Conservation (phyloP, 768 basidiomycete species). For the Tephrocybe sp. region DNA sequence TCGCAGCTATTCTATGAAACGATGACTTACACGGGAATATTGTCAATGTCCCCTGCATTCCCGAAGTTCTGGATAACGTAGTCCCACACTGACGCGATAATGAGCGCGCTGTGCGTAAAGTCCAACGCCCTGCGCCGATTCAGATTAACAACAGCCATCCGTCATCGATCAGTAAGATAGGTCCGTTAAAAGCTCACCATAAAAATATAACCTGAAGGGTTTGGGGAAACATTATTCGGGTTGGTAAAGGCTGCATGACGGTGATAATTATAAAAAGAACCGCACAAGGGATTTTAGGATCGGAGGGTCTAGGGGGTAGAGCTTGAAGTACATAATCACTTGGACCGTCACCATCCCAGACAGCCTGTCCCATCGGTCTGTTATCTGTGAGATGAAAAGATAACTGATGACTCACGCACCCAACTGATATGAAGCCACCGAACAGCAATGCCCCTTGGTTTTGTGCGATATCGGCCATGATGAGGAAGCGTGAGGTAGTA, state of each 20-base stretch:
- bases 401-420: constrained; percentile 20
- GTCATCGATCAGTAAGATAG: too few species aligned
- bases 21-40: constrained; percentile 21
- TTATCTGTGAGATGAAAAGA: not conserved
- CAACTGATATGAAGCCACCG: constrained; percentile 33
- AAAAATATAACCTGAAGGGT: constrained; percentile 26
- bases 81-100: constrained; percentile 23
- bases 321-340: constrained; percentile 30
- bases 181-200: constrained; percentile 20
- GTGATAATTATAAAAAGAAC: not conserved
- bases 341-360: constrained; percentile 36
- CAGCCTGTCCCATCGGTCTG: constrained; percentile 19
- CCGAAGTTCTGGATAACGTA: constrained; percentile 24
- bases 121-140: constrained; percentile 23
- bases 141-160: not conserved
- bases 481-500: too few species aligned
- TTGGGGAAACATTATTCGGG: too few species aligned
- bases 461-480: constrained; percentile 26
- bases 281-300: constrained; percentile 28
- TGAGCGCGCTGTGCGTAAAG: constrained; percentile 20
- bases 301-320: constrained; percentile 26
- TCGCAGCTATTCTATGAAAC: too few species aligned
- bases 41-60: constrained; percentile 11
- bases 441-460: constrained; percentile 37
- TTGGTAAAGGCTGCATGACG: not conserved